These are phyloP conservation scores for Bretziella fagacearum DNA, from an alignment of 2,329 filamentous ascomycete species.

Conservation along the genomic window DNA sequence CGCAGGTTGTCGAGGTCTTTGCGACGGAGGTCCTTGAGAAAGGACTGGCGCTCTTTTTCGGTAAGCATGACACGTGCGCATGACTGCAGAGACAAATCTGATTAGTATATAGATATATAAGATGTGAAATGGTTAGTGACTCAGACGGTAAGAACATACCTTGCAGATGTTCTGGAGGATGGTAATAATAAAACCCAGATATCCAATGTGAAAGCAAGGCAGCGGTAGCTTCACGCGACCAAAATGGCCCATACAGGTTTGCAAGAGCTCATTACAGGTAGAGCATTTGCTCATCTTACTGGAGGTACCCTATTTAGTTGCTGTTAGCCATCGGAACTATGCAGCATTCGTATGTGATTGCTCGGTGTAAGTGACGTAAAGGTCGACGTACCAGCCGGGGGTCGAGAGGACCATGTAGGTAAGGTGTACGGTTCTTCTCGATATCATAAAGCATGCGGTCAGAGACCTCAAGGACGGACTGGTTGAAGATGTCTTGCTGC, in stretches of 20 bases:
- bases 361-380: too few relatives aligned
- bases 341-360: not conserved
- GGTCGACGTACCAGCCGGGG: slow-evolving; percentile 45
- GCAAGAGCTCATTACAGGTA: slow-evolving; percentile 67
- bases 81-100: slow-evolving; percentile 28
- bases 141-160: slow-evolving; percentile 20
- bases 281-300: slow-evolving; percentile 63
- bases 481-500: slow-evolving; percentile 85
- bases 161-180: slow-evolving; percentile 96
- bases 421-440: slow-evolving; percentile 57
- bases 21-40: slow-evolving; percentile 62
- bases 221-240: slow-evolving; percentile 81
- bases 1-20: slow-evolving; percentile 76
- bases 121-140: slow-evolving; percentile 6
- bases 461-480: slow-evolving; percentile 88
- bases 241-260: slow-evolving; percentile 87
- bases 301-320: slow-evolving; percentile 48
- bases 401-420: slow-evolving; percentile 74
- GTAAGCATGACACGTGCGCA: slow-evolving; percentile 72
- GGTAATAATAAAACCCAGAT: slow-evolving; percentile 80
- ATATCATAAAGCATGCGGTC: slow-evolving; percentile 88
- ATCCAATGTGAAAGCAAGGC: slow-evolving; percentile 90
- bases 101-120: slow-evolving; percentile 1
- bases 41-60: slow-evolving; percentile 60
- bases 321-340: slow-evolving; percentile 1